Percentiles rank a stretch among this genome's conserved stretches.
Evolutionary conservation across 2,329 filamentous ascomycete species (phyloP).

Genomic region (Triangularia setosa): DNA sequence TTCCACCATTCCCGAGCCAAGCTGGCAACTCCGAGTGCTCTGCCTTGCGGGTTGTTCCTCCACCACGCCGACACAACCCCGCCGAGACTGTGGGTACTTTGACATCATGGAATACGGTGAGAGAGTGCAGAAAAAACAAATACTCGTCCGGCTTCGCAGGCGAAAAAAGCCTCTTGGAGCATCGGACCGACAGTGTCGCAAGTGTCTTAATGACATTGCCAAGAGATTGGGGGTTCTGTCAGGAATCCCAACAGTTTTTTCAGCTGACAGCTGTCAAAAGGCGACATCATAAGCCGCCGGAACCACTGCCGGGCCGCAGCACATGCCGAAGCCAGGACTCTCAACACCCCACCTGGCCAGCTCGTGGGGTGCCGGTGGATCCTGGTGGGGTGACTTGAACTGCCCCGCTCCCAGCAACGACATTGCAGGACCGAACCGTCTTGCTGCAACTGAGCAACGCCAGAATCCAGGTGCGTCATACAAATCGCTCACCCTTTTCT

Average conservation of each 20-base stretch:
- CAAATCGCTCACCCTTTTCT: not conserved
- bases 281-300: not conserved
- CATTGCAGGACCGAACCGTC: not conserved
- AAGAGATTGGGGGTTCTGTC: not conserved
- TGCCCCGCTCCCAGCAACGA: not conserved
- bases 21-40: not conserved
- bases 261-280: constrained; percentile 3
- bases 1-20: not conserved
- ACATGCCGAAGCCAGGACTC: constrained; percentile 1
- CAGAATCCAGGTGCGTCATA: not conserved
- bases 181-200: not conserved
- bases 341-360: not conserved
- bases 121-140: not conserved
- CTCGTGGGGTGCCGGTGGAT: not conserved
- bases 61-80: not conserved
- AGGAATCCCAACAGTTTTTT: not conserved
- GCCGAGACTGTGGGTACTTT: not conserved
- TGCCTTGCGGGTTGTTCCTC: not conserved
- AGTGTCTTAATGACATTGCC: not conserved
- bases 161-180: not conserved
- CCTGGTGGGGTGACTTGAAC: not conserved
- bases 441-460: not conserved
- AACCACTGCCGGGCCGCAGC: not conserved
- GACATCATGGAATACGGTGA: not conserved
- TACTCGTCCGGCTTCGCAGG: not conserved